Conservation (phyloP, 2,329 filamentous ascomycete species). For the Dactylellina sp. region DNA sequence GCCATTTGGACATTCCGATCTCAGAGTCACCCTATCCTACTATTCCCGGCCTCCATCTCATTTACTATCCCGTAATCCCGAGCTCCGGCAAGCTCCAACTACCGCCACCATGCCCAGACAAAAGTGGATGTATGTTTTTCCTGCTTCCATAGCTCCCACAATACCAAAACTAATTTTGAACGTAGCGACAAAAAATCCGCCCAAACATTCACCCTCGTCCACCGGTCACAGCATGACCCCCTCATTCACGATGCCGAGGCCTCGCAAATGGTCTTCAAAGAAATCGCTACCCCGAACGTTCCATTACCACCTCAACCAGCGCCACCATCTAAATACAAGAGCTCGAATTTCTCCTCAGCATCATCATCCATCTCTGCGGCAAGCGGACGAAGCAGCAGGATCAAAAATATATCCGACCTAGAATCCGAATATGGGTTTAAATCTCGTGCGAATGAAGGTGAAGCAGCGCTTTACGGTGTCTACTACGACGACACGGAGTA, state of each 20-base stretch:
- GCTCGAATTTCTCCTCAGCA: constrained; percentile 45
- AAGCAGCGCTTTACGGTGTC: constrained; percentile 92
- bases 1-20: constrained; percentile 17
- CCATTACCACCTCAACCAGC: constrained; percentile 58
- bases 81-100: constrained; percentile 47
- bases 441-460: constrained; percentile 90
- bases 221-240: constrained; percentile 96
- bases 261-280: constrained; percentile 90
- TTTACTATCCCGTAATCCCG: constrained; percentile 3
- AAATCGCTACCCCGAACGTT: constrained; percentile 65
- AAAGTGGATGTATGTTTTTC: constrained; percentile 76
- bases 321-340: constrained; percentile 5
- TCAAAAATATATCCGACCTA: constrained; percentile 80
- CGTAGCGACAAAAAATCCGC: constrained; percentile 86
- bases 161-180: constrained; percentile 15
- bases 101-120: constrained; percentile 75
- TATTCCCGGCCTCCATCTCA: background rate
- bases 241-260: constrained; percentile 92
- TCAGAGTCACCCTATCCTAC: constrained; percentile 8
- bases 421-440: constrained; percentile 76
- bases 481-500: constrained; percentile 96
- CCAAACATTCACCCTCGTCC: constrained; percentile 91
- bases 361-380: constrained; percentile 66
- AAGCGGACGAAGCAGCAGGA: constrained; percentile 65
- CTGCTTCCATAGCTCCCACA: constrained; percentile 16